A percentile compares a stretch with the other conserved stretches of the same genome.
These are phyloP conservation scores for Phytophthora nicotianae DNA, from an alignment of 352 stramenopile genomes.

Conservation along the genomic window DNA sequence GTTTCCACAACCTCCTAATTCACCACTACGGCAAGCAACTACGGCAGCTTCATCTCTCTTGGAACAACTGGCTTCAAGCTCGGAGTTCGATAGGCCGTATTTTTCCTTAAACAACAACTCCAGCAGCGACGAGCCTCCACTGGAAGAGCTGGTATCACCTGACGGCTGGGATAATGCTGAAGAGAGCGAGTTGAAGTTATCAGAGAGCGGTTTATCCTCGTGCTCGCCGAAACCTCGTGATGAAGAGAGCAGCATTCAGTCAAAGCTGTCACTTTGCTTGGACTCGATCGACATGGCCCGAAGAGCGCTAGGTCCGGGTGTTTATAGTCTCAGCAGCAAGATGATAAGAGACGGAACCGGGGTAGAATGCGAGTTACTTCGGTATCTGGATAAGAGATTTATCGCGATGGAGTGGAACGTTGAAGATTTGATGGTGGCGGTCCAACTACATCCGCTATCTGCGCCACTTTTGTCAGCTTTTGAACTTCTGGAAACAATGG, in stretches of 20 bases:
- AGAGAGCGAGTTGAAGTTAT: constrained; percentile 4
- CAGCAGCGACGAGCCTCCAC: background rate
- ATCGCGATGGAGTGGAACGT: constrained; percentile 26
- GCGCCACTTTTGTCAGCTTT: constrained; percentile 6
- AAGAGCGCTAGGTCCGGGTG: constrained; percentile 43
- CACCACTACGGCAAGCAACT: background rate
- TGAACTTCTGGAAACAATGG: constrained; percentile 42
- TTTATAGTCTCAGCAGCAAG: constrained; percentile 24
- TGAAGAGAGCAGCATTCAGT: constrained; percentile 15
- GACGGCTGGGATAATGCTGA: constrained; percentile 3
- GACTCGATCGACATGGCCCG: constrained; percentile 54
- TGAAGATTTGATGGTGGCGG: constrained; percentile 16
- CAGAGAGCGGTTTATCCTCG: background rate
- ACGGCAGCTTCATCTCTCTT: constrained; percentile 15
- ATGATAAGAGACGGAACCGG: constrained; percentile 20
- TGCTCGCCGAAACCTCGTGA: background rate
- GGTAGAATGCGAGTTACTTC: constrained; percentile 45
- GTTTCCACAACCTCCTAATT: constrained; percentile 8
- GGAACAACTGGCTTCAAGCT: constrained; percentile 34
- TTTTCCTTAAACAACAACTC: constrained; percentile 2
- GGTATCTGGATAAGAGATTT: constrained; percentile 39
- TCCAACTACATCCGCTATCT: background rate
- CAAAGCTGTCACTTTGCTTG: constrained; percentile 40
- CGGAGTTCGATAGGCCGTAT: constrained; percentile 28
- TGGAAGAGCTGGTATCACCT: constrained; percentile 13